These are phyloP conservation scores for Ceratobasidium sp. DNA, from an alignment of 1,284 basidiomycete species.

Conservation along the genomic window DNA sequence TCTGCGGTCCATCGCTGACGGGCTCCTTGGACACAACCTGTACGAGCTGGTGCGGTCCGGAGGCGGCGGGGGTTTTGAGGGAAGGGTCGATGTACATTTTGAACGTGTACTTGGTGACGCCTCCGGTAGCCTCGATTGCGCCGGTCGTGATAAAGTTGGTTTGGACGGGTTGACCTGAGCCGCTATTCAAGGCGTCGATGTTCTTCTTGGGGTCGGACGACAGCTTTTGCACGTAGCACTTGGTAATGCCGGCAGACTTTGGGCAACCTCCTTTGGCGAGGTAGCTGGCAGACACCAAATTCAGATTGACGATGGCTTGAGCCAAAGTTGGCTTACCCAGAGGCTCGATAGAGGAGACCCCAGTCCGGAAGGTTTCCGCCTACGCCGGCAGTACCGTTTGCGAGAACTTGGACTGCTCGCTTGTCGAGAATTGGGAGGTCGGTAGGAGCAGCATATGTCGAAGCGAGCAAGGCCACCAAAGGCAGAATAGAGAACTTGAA, in stretches of 20 bases:
- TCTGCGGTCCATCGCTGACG: not conserved
- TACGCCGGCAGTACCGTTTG: not conserved
- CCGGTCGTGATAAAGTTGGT: not conserved
- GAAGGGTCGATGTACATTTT: conserved; percentile 5
- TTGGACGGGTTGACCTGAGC: not conserved
- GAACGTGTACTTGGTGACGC: conserved; percentile 31
- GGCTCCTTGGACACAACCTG: conserved; percentile 23
- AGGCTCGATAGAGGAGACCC: not conserved
- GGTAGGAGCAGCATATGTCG: conserved; percentile 9
- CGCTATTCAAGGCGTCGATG: conserved; percentile 7
- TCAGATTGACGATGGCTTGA: not conserved
- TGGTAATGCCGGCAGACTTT: conserved; percentile 2
- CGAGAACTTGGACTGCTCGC: conserved; percentile 10
- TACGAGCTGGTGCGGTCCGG: not conserved
- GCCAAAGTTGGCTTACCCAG: not conserved
- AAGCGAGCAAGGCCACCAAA: not conserved
- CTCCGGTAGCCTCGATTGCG: not conserved
- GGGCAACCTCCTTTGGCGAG: conserved; percentile 18
- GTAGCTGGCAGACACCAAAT: not conserved
- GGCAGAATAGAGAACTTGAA: conserved; percentile 3
- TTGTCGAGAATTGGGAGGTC: conserved; percentile 9
- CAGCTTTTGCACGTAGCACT: conserved; percentile 14
- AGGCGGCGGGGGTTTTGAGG: not conserved
- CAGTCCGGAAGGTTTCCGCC: conserved; percentile 19
- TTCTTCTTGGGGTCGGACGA: conserved; percentile 17